Evolutionary conservation across 2,329 filamentous ascomycete species (phyloP).

Genomic region (Thelonectria olida): DNA sequence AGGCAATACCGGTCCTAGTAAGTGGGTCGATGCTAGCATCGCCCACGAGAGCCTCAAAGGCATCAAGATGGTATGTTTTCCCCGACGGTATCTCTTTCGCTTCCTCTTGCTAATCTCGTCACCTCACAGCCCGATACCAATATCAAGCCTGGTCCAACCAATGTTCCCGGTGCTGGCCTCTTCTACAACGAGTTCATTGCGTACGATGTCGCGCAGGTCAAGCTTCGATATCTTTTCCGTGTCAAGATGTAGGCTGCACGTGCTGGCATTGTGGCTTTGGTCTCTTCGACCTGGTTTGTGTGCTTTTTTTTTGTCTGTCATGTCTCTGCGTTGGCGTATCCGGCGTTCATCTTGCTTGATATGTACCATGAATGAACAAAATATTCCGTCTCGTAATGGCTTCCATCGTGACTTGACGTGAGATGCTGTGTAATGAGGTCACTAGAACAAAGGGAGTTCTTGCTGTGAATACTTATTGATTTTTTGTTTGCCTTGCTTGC

Average conservation of each 20-base stretch:
- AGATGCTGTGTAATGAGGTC: background rate
- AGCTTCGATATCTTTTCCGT: conserved; percentile 74
- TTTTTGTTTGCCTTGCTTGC: conserved; percentile 4
- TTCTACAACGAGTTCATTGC: conserved; percentile 79
- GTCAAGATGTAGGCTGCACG: conserved; percentile 57
- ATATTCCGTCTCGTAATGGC: no score
- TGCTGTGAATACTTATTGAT: conserved; percentile 5
- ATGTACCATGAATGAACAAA: background rate
- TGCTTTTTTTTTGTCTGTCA: background rate
- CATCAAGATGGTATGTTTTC: conserved; percentile 71
- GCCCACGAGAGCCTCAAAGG: conserved; percentile 73
- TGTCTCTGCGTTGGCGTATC: background rate
- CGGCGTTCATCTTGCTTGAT: background rate
- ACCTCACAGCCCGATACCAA: conserved; percentile 58
- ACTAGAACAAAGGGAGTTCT: background rate
- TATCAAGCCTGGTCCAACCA: conserved; percentile 57
- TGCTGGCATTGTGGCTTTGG: background rate
- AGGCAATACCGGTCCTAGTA: conserved; percentile 69
- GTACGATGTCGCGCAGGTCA: conserved; percentile 76
- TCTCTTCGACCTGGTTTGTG: background rate
- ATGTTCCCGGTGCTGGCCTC: conserved; percentile 56
- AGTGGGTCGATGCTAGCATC: conserved; percentile 79
- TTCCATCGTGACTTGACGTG: no score
- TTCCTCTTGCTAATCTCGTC: conserved; percentile 20
- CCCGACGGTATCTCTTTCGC: background rate